Base-by-base conservation (phyloP, 106 monocot genomes). In the Agapanthus africanus region DNA sequence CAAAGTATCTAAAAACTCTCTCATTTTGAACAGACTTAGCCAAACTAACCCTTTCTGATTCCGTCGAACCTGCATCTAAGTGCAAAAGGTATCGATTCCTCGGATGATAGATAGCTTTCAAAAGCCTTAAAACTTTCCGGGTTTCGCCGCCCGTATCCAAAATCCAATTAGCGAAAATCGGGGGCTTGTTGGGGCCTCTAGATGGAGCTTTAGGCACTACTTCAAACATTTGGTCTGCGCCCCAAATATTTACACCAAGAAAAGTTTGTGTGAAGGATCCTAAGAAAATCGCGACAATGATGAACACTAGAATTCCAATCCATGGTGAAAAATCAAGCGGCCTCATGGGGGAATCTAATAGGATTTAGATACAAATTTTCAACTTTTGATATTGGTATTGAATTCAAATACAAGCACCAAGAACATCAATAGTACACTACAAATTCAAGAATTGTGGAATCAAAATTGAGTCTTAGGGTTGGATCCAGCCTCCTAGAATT, bases 31-130 rank as follows among this genome's bases (percentile, higher is more conserved):
- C 68, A 1, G 76, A 37, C 3, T 26, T 14, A 6, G 72, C 81
- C 63, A 94, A 60, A 14, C 73, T 44, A 1, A 33, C 74, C 72
- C 94, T 80, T 64, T 94, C 94, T 10, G 30, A 44, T 8, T 28
- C 50, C 0, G 78, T 37, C 1, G 87, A 79, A 14, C 76, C 85
- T 27, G 85, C 73, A 71, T 94, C 94, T 21, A 94, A 78, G 21
- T 90, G 84, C 71, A 94, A 50, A 46, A 94, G 87, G 65, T 94
- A 94, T 15, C 34, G 76, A 64, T 94, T 94, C 65, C 94, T 78
- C 2, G 94, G 94, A 66, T 94, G 90, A 66, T 90, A 94, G 5
- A 87, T 72, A 16, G 94, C 90, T 54, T 77, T 83, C 59, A 94
- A 54, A 35, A 94, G 77, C 69, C 94, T 79, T 39, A 87, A 40